Evolutionary conservation across 2,329 filamentous ascomycete genomes (phyloP), one percentile per base, ranked within the genome.

Genomic region (Chaetomiaceae sp.): DNA sequence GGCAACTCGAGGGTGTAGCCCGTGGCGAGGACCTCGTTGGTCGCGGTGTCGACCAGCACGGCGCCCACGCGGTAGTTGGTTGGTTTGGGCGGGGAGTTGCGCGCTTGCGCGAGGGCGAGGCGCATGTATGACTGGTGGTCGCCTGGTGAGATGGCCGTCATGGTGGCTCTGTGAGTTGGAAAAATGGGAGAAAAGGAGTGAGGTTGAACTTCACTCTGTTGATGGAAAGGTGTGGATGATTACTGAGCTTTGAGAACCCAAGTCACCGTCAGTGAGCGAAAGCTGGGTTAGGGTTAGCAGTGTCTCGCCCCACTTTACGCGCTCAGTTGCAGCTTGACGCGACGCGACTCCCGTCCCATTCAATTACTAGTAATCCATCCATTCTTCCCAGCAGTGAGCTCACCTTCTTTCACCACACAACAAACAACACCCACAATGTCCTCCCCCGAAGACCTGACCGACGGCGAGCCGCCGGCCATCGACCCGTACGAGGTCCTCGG

Each of bases 31-130:
- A 95, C 75, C 23, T 72, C 67, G 62, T 83, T 78, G 33, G 74
- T 77, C 38, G 71, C 71, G 14, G 76, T 68, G 54, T 83, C 77
- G 19, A 94, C 78, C 36, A 97, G 78, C n/a, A 96, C 70, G n/a
- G 94, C 94, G 38, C 94, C 94, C 20, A 99, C 91, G 55, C 92
- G 84, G 74, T 91, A 99, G 70, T 97, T 97, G 47, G 89, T 91
- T 2, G 91, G 87, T 64, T 87, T 91, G 25, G 90, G 89, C 2
- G 89, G 88, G 11, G 91, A 95, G 59, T 87, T 80, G 33, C 80
- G 78, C 12, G 94, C 91, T 58, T 91, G 77, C n/a, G 78, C 72
- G 53, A 97, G 81, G 34, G 90, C 90, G 52, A 86, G 74, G 51
- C 75, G 79, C 75, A 97, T 87, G 66, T 74, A 74, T 2, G 66